These are phyloP conservation scores for Lentinus tigrinus DNA, from an alignment of 768 basidiomycete genomes.

Conservation along the genomic window DNA sequence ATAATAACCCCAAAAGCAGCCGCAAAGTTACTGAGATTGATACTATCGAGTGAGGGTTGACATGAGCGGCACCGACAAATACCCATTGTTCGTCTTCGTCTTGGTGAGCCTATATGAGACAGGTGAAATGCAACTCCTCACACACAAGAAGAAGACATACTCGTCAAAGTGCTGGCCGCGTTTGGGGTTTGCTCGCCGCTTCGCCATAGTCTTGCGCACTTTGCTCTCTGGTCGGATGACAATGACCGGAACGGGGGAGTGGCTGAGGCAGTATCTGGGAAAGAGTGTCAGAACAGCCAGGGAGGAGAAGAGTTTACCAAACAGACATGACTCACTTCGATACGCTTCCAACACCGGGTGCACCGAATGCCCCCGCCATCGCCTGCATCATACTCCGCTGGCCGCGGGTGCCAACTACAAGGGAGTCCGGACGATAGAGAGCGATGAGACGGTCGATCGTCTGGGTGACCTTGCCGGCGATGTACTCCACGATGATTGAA, in stretches of 20 bases:
- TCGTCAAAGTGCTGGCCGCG: conserved; percentile 81
- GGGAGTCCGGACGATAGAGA: conserved; percentile 85
- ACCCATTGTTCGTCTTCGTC: conserved; percentile 17
- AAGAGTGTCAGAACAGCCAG: not conserved
- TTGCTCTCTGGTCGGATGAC: conserved; percentile 91
- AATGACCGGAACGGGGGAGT: conserved; percentile 94
- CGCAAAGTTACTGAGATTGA: no score
- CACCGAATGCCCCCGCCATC: conserved; percentile 49
- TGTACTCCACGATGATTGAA: conserved; percentile 90
- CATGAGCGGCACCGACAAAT: conserved; percentile 24
- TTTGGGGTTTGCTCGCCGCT: conserved; percentile 86
- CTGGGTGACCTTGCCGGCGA: conserved; percentile 86
- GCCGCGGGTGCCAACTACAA: conserved; percentile 91
- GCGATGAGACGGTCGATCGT: conserved; percentile 92
- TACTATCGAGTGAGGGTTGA: conserved; percentile 22
- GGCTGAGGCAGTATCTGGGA: conserved; percentile 78
- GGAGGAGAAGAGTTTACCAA: not conserved
- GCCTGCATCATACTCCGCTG: conserved; percentile 52
- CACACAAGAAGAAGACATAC: conserved; percentile 31
- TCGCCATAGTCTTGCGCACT: conserved; percentile 80
- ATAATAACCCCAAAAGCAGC: no score
- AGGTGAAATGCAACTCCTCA: not conserved
- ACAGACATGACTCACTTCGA: conserved; percentile 38
- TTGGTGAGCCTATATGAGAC: conserved; percentile 11
- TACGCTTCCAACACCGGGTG: conserved; percentile 62